These are phyloP conservation scores for Laetiporus sulphureus DNA, from an alignment of 1,284 basidiomycete genomes.

Conservation along the genomic window DNA sequence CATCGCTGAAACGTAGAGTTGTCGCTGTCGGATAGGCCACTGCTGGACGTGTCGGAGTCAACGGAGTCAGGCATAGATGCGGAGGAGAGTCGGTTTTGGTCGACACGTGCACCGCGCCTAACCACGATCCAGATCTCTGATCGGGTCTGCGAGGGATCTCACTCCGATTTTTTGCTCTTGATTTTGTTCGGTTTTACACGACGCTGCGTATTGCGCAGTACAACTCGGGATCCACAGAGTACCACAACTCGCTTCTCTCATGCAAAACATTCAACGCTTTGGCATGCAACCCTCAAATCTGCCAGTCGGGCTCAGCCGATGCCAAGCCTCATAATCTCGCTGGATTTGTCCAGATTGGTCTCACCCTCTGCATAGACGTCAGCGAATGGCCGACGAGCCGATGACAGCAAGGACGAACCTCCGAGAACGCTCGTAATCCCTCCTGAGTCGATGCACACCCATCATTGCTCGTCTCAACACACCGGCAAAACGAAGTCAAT, in stretches of 20 bases:
- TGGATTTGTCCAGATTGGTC: slow-evolving; percentile 53
- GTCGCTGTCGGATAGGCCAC: slow-evolving; percentile 10
- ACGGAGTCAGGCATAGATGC: slow-evolving; percentile 8
- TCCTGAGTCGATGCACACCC: slow-evolving; percentile 23
- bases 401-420: no score
- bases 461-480: background rate
- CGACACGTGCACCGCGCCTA: background rate
- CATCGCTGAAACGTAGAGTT: slow-evolving; percentile 43
- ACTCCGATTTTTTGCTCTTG: no score
- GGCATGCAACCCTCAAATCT: no score
- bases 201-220: no score
- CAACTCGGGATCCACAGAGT: no score
- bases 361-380: slow-evolving; percentile 45
- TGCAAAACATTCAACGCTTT: no score
- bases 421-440: slow-evolving; percentile 35
- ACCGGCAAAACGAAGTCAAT: background rate
- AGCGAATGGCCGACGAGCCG: no score
- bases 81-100: no score
- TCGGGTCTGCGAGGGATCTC: no score
- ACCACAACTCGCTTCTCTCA: no score
- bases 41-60: slow-evolving; percentile 6
- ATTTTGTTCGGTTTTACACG: no score
- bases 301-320: no score
- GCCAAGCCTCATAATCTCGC: slow-evolving; percentile 50
- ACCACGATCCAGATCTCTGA: background rate